Percentiles rank a stretch among this genome's conserved stretches.
Conservation (phyloP, 495 filamentous ascomycete species). For the Penicillium maclennaniae region DNA sequence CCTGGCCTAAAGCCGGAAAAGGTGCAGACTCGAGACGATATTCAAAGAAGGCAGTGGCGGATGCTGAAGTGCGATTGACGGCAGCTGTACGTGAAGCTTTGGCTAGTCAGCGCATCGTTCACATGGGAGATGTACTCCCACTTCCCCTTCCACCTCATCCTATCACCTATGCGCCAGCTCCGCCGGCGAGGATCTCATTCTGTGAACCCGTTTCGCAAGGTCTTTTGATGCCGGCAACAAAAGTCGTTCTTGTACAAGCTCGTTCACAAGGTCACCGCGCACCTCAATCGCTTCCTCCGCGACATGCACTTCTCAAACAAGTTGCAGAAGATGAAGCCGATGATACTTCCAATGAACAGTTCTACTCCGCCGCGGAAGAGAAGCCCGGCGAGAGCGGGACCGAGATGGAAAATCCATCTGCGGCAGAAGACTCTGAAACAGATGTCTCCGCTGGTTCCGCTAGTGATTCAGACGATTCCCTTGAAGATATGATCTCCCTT, state of each 20-base stretch:
- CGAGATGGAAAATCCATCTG: slow-evolving; percentile 50
- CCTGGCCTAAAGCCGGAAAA: slow-evolving; percentile 39
- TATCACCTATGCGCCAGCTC: slow-evolving; percentile 78
- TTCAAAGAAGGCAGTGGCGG: slow-evolving; percentile 32
- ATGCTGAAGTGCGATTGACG: slow-evolving; percentile 63
- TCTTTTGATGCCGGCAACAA: slow-evolving; percentile 63
- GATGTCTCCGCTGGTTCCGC: slow-evolving; percentile 49
- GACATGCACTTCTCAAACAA: slow-evolving; percentile 47
- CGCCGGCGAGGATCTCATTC: slow-evolving; percentile 62
- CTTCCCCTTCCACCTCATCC: slow-evolving; percentile 82
- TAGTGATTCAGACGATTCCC: slow-evolving; percentile 71
- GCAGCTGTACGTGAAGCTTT: slow-evolving; percentile 76
- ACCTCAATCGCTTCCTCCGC: slow-evolving; percentile 27
- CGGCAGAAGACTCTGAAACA: slow-evolving; percentile 52
- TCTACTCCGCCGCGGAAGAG: slow-evolving; percentile 83
- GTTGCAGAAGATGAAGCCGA: slow-evolving; percentile 67
- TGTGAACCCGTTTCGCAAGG: slow-evolving; percentile 83
- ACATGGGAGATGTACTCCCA: slow-evolving; percentile 77
- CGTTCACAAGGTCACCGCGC: slow-evolving; percentile 33
- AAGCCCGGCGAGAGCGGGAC: slow-evolving; percentile 53
- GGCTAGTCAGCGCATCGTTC: slow-evolving; percentile 66
- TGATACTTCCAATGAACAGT: slow-evolving; percentile 81
- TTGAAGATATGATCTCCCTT: slow-evolving; percentile 81
- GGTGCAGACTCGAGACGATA: slow-evolving; percentile 34
- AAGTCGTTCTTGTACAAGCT: slow-evolving; percentile 69